Base-by-base conservation (phyloP, 179 eudicot genomes). In the Heliamphora pulchella region DNA sequence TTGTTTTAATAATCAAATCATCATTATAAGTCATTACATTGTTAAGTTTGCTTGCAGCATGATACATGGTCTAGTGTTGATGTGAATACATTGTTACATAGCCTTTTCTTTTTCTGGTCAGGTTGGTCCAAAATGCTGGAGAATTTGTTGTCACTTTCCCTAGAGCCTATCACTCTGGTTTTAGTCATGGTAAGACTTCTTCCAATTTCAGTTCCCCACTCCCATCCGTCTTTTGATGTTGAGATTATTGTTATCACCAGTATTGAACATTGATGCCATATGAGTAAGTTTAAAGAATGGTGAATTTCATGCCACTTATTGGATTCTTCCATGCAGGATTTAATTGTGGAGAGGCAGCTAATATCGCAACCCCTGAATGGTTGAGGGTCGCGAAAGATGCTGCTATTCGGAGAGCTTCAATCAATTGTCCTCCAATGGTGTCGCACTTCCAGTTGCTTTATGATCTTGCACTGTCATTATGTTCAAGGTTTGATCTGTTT, bases 361-460 rank as follows among this genome's bases (percentile, higher is more conserved):
- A 94, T 83, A 94, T 94, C 86, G 98, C 98, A 70, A 94, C 98
- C 74, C 99, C 99, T 68, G 99, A 90, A 85, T 96, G 99, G 99
- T 81, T 96, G 85, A 89, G 82, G 79, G 89, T 94, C 81, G 99
- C 99, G 62, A 90, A 86, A 89, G 99, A 96, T 43, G 98, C 99
- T 79, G 99, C 99, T 79, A 88, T 96, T 76, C 99, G 99, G 71
- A 91, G 99, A 83, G 99, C 99, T 77, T 89, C 99, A 62, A 91
- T 92, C 71, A 96, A 92, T 85, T 91, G 90, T 82, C 92, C 98
- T 57, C 99, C 99, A 47, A 94, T 96, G 99, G 97, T 96, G 82
- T 96, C 99, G 81, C 98, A 96, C 82, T 91, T 87, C 81, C 99
- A 96, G 86, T 84, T 94, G 87, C 91, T 94, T 13, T 94, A 94